Base-by-base conservation (phyloP, 1,284 basidiomycete genomes). In the Ustilago lituana region DNA sequence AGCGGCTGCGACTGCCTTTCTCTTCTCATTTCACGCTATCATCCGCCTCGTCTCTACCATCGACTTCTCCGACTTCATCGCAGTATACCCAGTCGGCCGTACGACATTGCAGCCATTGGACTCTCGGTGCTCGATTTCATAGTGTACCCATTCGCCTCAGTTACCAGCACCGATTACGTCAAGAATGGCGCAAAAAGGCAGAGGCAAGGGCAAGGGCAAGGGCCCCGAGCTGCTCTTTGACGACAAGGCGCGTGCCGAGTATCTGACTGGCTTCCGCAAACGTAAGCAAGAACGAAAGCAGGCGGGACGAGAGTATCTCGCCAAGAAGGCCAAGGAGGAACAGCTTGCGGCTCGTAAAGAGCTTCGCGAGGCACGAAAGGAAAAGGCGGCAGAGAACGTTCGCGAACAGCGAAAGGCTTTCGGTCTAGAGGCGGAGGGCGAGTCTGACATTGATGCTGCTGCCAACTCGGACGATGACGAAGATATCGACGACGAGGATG, bases 251-350 rank as follows among this genome's bases (percentile, higher is more conserved):
- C 56, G 79, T 20, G 58, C 65, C 22, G 79, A 81, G 33, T 81
- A 67, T 49, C 64, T 81, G 14, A 80, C 78, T 2, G 79, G 79
- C n/a, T 81, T 81, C 55, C 59, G 63, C 36, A 80, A 79, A 66
- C 67, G 79, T 45, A 81, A 81, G 62, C 65, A 75, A 51, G 73
- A 69, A 46, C 62, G 76, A 35, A 80, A 79, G 51, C 65, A 76
- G 50, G 74, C 70, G 2, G 77, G 78, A 31, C 56, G 76, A 7
- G 73, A 68, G 12, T 70, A 63, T 26, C 65, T 69, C 32, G 72
- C 72, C 20, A 55, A 58, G 19, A 76, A 71, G 58, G 68, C 60
- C 31, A 74, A 61, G 47, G 71, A 76, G 19, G 73, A 68, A 50
- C 67, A 63, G 43, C 62, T 57, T n/a, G 49, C 39, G 10, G 59